A percentile compares a stretch with the other conserved stretches of the same genome.
phyloP scores from a whole-genome alignment of 1,284 basidiomycete genomes.

The Calocybe gambosa region DNA sequence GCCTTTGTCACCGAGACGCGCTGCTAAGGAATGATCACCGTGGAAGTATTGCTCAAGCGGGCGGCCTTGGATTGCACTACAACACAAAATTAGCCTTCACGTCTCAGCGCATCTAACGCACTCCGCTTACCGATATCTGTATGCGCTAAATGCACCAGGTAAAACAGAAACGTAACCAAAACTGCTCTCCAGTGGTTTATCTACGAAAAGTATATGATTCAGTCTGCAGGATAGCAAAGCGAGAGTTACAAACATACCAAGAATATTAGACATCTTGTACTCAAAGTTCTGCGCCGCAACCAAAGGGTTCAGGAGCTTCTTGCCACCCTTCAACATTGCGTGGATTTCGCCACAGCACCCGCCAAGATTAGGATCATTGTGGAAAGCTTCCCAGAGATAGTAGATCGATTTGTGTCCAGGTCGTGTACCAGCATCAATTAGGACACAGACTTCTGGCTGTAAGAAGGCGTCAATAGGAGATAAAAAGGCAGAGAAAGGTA shows the following conservation, averaged over 20 bases:
- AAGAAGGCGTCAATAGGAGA: neutral
- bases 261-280: conserved; percentile 96
- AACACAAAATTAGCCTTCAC: conserved; percentile 33
- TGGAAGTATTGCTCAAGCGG: conserved; percentile 98
- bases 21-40: conserved; percentile 92
- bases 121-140: conserved; percentile 17
- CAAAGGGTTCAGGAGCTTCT: conserved; percentile 89
- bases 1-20: conserved; percentile 88
- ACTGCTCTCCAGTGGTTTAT: conserved; percentile 90
- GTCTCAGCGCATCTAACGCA: neutral
- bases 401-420: conserved; percentile 96
- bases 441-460: conserved; percentile 89
- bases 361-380: conserved; percentile 56
- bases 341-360: conserved; percentile 78
- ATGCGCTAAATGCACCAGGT: conserved; percentile 71
- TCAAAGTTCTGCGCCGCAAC: conserved; percentile 99
- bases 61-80: conserved; percentile 86
- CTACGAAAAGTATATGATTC: conserved; percentile 29
- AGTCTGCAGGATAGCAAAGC: neutral
- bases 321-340: conserved; percentile 90
- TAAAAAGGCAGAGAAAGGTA: neutral
- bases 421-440: conserved; percentile 93
- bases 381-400: conserved; percentile 93
- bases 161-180: conserved; percentile 95
- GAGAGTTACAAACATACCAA: conserved; percentile 44